Base-by-base conservation (phyloP, 73 alveolate species). In the Diophrys sp. region DNA sequence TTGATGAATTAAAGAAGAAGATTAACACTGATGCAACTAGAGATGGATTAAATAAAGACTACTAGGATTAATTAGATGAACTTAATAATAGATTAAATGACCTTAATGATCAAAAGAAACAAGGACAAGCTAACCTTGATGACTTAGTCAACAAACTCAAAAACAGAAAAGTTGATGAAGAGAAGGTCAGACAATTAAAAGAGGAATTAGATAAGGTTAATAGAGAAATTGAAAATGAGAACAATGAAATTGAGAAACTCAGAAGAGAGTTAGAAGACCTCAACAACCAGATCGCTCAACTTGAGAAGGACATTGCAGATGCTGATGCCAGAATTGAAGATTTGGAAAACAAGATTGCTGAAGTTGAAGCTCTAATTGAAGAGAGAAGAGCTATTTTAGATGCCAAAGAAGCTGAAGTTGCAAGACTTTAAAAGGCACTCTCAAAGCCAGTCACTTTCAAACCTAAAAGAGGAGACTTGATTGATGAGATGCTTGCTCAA, bases 401-500 rank as follows among this genome's bases (percentile, higher is more conserved):
- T 44, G 81, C 23, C 11, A 73, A 54, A 44, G 81, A 73, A 23
- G 44, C 33, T 5, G 71, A 73, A 44, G 54, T 73, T 54, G 81
- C 34, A 5, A 54, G 53, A 53, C 55, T 73, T 1, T 18, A 73
- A 28, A 73, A 31, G 54, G 53, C 29, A 18, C 72, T 73, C 11
- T 23, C 34, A n/a, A 67, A 73, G 24, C 34, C 71, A 73, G 54
- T 53, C n/a, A 67, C 2, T 18, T 83, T 73, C 73, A 76, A 71
- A 29, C 85, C 91, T 0, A 56, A 72, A 25, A 84, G 79, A 68
- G 93, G 93, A 11, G 93, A 85, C 71, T 70, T 74, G 33, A 28
- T 85, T 8, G 95, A 88, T 78, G 89, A 82, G 57, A 78, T 77
- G 77, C 89, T 88, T 23, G 90, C 88, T 33, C 78, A 88, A 53